Evolutionary conservation across 2,329 filamentous ascomycete genomes (phyloP), one percentile per base, ranked within the genome.

Genomic region (Fusarium brachygibbosum): DNA sequence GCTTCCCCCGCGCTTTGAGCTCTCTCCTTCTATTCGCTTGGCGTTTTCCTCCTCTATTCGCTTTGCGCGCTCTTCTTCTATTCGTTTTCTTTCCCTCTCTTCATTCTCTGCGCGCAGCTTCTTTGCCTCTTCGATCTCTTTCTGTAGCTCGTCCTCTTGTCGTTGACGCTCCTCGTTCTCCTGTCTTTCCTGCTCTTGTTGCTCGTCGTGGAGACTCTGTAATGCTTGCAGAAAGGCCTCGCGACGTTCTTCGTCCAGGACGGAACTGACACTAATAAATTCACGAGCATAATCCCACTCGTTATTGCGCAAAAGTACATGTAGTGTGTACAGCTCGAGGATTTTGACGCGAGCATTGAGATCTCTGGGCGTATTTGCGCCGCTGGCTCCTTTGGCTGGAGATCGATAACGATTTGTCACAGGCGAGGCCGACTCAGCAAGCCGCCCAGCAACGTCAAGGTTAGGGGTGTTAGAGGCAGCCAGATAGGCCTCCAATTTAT

Each of bases 201-300:
- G 93, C 76, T 97, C 94, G 70, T 97, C 94, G 73, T 92, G 91
- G 31, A 98, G 83, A 54, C 89, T 91, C 76, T 97, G 89, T 17
- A 98, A 84, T 6, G 94, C 95, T 73, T 95, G 91, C 17, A 97
- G 82, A 78, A 98, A 98, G 1, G 93, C 90, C 74, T 98, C 93
- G 67, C 93, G 90, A 44, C 93, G 88, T 81, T 98, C 96, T 53
- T 98, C 95, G 77, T 98, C 95, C 2, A 99, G 86, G 28, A 97
- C 89, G 46, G 95, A 90, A 78, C 90, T 96, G 75, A 93, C 88
- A 74, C 86, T 89, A 75, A 98, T 97, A 78, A 98, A 98, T 73
- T 97, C 93, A 63, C 89, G 88, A 6, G 96, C 93, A 74, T 98
- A 98, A 61, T 97, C 93, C 96, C 96, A 99, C 81, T 98, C 94